Evolutionary conservation across 106 monocot species (phyloP).

Genomic region (Phalaenopsis equestris): DNA sequence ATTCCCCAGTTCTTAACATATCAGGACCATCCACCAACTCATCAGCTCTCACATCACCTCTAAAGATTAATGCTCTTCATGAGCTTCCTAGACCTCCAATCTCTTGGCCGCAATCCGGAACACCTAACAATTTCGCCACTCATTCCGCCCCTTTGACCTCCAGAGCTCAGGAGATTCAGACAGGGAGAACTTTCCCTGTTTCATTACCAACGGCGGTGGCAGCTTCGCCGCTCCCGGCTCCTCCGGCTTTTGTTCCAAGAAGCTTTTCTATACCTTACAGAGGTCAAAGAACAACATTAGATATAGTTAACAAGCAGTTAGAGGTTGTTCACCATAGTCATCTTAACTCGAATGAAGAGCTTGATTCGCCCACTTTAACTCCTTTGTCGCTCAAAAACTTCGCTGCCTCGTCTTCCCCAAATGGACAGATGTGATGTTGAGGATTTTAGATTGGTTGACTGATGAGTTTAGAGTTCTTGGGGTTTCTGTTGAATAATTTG

Average conservation of each 20-base stretch:
- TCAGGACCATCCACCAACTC: slow-evolving; percentile 36
- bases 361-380: slow-evolving; percentile 33
- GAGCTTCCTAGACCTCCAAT: slow-evolving; percentile 86
- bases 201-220: slow-evolving; percentile 38
- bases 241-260: slow-evolving; percentile 58
- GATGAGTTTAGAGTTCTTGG: no score
- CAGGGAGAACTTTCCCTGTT: slow-evolving; percentile 14
- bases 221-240: slow-evolving; percentile 47
- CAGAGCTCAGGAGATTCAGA: slow-evolving; percentile 34
- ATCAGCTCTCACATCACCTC: slow-evolving; percentile 33
- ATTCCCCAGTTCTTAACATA: not conserved
- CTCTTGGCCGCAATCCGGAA: slow-evolving; percentile 12
- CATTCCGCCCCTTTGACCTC: slow-evolving; percentile 78
- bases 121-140: slow-evolving; percentile 27
- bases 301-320: slow-evolving; percentile 25
- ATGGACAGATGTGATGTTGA: not conserved
- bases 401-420: not conserved
- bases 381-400: slow-evolving; percentile 14
- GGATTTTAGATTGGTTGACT: not conserved
- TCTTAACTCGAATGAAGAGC: slow-evolving; percentile 5
- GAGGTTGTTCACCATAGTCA: slow-evolving; percentile 15
- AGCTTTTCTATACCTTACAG: slow-evolving; percentile 89
- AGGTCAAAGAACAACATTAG: slow-evolving; percentile 30
- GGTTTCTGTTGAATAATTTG: not conserved
- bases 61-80: slow-evolving; percentile 69